These are phyloP conservation scores for Coffea canephora DNA, from an alignment of 257 asterid genomes.

Conservation along the genomic window DNA sequence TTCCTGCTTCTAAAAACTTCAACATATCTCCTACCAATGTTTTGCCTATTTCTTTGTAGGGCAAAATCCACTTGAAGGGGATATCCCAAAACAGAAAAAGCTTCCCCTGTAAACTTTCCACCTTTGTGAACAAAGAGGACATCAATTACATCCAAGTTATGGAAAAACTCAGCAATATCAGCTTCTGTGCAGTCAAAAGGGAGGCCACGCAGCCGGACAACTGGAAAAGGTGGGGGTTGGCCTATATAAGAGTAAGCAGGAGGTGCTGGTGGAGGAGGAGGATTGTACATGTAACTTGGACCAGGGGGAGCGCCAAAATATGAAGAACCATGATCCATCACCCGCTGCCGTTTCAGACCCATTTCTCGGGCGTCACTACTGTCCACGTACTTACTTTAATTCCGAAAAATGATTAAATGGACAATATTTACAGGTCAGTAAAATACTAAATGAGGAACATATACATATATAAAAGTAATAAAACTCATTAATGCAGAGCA, in stretches of 20 bases:
- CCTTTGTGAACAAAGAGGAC: constrained; percentile 76
- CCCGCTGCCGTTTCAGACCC: constrained; percentile 86
- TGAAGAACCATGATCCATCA: constrained; percentile 77
- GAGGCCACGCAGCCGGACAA: constrained; percentile 95
- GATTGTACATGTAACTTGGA: constrained; percentile 67
- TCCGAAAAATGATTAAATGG: neutral
- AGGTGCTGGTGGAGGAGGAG: constrained; percentile 67
- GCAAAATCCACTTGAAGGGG: constrained; percentile 89
- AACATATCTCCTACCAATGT: constrained; percentile 89
- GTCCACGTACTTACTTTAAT: constrained; percentile 54
- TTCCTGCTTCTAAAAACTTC: constrained; percentile 89
- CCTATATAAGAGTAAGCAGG: constrained; percentile 56
- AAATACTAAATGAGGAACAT: neutral
- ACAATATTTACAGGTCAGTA: neutral
- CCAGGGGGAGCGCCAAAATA: constrained; percentile 57
- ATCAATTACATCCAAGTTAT: constrained; percentile 75
- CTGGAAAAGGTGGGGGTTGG: constrained; percentile 86
- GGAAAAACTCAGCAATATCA: constrained; percentile 82
- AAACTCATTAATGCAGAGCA: neutral
- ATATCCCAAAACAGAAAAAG: constrained; percentile 78
- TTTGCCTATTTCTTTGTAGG: constrained; percentile 79
- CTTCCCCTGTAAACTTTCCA: constrained; percentile 84
- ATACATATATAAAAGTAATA: too few species aligned
- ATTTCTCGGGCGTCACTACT: constrained; percentile 78
- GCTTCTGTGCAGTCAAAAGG: constrained; percentile 85